phyloP scores from a whole-genome alignment of 257 asterid species.

The Lantana camara region DNA sequence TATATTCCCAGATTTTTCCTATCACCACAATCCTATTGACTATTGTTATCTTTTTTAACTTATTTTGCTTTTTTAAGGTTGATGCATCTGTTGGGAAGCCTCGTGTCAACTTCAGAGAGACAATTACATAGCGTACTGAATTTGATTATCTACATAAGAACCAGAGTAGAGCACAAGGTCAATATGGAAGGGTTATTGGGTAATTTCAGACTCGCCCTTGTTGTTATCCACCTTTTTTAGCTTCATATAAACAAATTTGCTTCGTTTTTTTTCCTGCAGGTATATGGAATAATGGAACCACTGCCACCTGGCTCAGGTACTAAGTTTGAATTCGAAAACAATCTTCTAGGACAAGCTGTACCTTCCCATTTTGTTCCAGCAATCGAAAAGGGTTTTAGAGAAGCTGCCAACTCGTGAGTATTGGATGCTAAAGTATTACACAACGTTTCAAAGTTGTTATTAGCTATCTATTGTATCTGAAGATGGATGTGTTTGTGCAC shows the following conservation, averaged over 20 bases:
- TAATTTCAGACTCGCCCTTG: constrained; percentile 33
- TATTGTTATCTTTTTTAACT: constrained; percentile 29
- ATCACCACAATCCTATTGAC: no score
- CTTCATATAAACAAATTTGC: constrained; percentile 7
- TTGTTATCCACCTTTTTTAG: constrained; percentile 11
- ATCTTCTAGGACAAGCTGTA: constrained; percentile 85
- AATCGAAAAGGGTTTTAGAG: constrained; percentile 95
- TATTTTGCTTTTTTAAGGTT: constrained; percentile 57
- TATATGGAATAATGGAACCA: constrained; percentile 90
- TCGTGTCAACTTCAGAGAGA: constrained; percentile 98
- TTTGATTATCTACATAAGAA: constrained; percentile 97
- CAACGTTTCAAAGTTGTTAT: constrained; percentile 1
- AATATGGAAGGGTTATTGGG: constrained; percentile 97
- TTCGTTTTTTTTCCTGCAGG: constrained; percentile 48
- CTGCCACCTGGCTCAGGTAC: constrained; percentile 76
- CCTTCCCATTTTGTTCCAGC: constrained; percentile 94
- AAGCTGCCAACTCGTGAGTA: constrained; percentile 98
- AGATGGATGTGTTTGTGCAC: constrained; percentile 29
- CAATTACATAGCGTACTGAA: constrained; percentile 88
- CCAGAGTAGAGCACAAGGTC: constrained; percentile 99
- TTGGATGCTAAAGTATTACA: constrained; percentile 7
- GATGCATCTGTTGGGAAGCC: constrained; percentile 97
- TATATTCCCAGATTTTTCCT: constrained; percentile 14
- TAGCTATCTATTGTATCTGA: neutral
- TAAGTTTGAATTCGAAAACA: constrained; percentile 87